Evolutionary conservation across 2,329 filamentous ascomycete species (phyloP).

Genomic region (Fusarium sp.): DNA sequence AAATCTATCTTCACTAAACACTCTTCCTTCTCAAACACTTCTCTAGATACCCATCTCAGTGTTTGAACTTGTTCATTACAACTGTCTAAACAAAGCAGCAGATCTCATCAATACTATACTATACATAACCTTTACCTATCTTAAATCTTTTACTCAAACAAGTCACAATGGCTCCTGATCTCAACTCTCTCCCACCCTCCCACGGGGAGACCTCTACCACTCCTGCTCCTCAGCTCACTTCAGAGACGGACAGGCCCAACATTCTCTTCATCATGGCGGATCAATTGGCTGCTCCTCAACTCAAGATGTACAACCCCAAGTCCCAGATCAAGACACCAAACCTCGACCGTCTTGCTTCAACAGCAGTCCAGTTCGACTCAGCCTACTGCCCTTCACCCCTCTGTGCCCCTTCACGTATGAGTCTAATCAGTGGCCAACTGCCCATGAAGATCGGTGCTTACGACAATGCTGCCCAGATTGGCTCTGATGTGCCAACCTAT

Average conservation of each 20-base stretch:
- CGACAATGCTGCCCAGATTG: slow-evolving; percentile 89
- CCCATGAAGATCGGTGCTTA: slow-evolving; percentile 92
- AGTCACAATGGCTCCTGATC: slow-evolving; percentile 73
- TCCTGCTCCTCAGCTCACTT: slow-evolving; percentile 28
- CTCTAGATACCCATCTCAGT: slow-evolving; percentile 1
- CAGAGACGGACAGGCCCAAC: slow-evolving; percentile 53
- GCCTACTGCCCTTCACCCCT: slow-evolving; percentile 95
- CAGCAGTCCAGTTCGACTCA: slow-evolving; percentile 89
- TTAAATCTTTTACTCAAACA: slow-evolving; percentile 1
- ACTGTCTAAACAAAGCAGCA: background rate
- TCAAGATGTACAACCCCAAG: slow-evolving; percentile 90
- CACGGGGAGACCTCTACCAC: slow-evolving; percentile 46
- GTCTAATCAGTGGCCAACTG: slow-evolving; percentile 91
- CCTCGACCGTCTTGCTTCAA: slow-evolving; percentile 82
- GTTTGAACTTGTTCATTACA: background rate
- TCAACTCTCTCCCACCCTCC: slow-evolving; percentile 75
- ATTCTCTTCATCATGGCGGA: slow-evolving; percentile 92
- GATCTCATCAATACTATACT: background rate
- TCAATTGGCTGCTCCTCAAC: slow-evolving; percentile 88
- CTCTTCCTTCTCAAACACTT: slow-evolving; percentile 3
- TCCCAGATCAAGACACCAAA: slow-evolving; percentile 94
- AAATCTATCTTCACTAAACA: background rate
- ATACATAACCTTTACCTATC: background rate
- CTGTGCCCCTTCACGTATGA: slow-evolving; percentile 92
- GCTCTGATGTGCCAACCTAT: slow-evolving; percentile 88